Evolutionary conservation across 2,329 filamentous ascomycete species (phyloP).

Genomic region (Ophiosphaerella narmari): DNA sequence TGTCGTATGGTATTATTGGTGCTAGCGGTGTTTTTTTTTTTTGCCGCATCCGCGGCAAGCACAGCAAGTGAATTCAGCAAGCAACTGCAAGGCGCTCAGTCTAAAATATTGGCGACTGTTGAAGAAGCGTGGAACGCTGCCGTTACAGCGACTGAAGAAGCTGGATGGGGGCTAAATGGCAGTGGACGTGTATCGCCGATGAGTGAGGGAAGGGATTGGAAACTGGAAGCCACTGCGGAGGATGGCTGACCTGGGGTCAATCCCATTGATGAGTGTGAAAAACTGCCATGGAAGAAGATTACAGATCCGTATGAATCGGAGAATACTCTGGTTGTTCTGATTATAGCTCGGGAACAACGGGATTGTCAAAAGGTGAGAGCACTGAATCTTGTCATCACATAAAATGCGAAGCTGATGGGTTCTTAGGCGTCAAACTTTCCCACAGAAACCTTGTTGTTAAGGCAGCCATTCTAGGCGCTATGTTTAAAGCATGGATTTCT

Average conservation of each 20-base stretch:
- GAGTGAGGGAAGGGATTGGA: conserved; percentile 45
- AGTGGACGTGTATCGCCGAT: conserved; percentile 57
- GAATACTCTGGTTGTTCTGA: conserved; percentile 50
- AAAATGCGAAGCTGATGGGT: not conserved
- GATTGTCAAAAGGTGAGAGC: conserved; percentile 49
- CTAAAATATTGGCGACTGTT: conserved; percentile 60
- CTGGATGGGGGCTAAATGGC: conserved; percentile 44
- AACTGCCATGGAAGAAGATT: conserved; percentile 58
- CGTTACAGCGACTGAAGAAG: conserved; percentile 55
- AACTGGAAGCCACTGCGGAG: conserved; percentile 1
- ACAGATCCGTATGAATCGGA: conserved; percentile 56
- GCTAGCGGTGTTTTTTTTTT: too few species aligned
- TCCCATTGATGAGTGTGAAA: conserved; percentile 47
- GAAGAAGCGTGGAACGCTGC: conserved; percentile 55
- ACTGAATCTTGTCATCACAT: not conserved
- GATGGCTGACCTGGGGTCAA: conserved; percentile 10
- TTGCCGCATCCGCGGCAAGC: too few species aligned
- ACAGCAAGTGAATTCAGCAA: too few species aligned
- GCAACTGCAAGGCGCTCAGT: too few species aligned
- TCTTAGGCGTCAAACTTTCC: conserved; percentile 48
- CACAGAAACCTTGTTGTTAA: conserved; percentile 52
- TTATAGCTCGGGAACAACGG: conserved; percentile 57
- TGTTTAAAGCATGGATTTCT: conserved; percentile 36
- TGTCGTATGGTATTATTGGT: conserved; percentile 64
- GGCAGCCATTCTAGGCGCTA: conserved; percentile 38